Evolutionary conservation across 2,329 filamentous ascomycete species (phyloP), one percentile per base, ranked within the genome.

Genomic region (Cryphonectria parasitica): DNA sequence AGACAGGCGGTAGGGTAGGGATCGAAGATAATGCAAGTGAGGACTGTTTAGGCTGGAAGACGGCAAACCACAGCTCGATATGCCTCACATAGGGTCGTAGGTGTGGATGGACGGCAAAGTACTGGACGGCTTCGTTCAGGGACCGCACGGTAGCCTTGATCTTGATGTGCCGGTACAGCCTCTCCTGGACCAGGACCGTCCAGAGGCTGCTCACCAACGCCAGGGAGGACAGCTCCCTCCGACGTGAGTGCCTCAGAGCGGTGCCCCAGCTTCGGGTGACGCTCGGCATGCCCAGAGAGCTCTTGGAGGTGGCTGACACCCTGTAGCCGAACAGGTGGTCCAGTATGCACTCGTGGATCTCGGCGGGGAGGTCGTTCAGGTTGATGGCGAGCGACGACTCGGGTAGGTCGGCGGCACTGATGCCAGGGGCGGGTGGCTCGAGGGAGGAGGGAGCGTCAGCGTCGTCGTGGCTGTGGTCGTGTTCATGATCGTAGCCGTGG

Each of bases 21-120:
- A 81, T 82, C 56, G 82, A 82, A 22, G 83, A 82, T 28, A 83
- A 74, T 4, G 82, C 80, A 56, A 81, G 76, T 6, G 84, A 80
- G 13, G 82, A 80, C 70, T 84, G 83, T 69, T 85, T 86, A 28
- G 87, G 88, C 74, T 90, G 86, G 75, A 91, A 94, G 56, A 93
- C 91, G 3, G 92, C 91, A 73, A 94, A 92, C 91, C 91, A 94
- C 58, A 93, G 85, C 79, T 94, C 91, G 71, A 93, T 86, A 76
- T 94, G 91, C 74, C 89, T 90, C 71, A 94, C 88, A 74, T 92
- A 89, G 11, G 80, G 75, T 28, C 87, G 85, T 7, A 94, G 85
- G 75, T 92, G 87, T 39, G 85, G 82, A 71, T 89, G 85, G 13
- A 79, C 74, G 22, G 81, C 78, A 74, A 94, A 91, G 83, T 91